phyloP scores from a whole-genome alignment of 169 alveolate species.

The Babesia caballi region DNA sequence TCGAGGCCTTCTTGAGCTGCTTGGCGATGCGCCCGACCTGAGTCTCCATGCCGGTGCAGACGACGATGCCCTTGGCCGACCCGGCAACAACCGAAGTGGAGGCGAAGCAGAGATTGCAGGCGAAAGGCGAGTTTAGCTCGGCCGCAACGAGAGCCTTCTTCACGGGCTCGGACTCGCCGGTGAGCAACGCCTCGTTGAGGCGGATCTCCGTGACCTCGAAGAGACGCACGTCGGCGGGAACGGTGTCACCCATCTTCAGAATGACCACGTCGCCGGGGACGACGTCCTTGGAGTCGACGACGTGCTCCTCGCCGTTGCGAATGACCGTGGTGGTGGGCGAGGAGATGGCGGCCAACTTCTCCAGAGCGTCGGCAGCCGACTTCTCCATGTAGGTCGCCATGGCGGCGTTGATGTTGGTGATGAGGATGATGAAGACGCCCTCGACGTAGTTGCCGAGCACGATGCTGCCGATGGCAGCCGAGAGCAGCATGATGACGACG shows the following conservation, averaged over 20 bases:
- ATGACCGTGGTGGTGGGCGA: conserved; percentile 86
- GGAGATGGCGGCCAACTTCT: conserved; percentile 87
- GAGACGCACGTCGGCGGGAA: conserved; percentile 91
- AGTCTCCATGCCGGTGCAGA: conserved; percentile 88
- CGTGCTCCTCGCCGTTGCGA: conserved; percentile 78
- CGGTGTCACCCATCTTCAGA: conserved; percentile 88
- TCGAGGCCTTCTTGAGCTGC: conserved; percentile 82
- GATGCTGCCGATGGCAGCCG: conserved; percentile 81
- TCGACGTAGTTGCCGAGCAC: conserved; percentile 85
- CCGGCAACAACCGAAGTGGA: conserved; percentile 91
- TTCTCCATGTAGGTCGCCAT: conserved; percentile 90
- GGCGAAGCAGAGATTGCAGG: conserved; percentile 89
- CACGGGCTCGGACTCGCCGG: conserved; percentile 91
- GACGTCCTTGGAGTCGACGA: conserved; percentile 83
- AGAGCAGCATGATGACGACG: conserved; percentile 79
- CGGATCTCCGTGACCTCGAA: conserved; percentile 87
- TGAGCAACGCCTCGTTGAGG: conserved; percentile 90
- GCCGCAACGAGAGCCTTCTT: conserved; percentile 74
- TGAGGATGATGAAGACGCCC: conserved; percentile 84
- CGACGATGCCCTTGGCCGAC: conserved; percentile 88
- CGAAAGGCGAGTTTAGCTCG: conserved; percentile 78
- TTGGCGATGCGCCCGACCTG: conserved; percentile 96
- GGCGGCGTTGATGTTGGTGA: conserved; percentile 85
- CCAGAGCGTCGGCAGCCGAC: conserved; percentile 86
- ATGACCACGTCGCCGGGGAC: conserved; percentile 92